Conservation (phyloP, 345 rosid species). For the Camelina sativa region DNA sequence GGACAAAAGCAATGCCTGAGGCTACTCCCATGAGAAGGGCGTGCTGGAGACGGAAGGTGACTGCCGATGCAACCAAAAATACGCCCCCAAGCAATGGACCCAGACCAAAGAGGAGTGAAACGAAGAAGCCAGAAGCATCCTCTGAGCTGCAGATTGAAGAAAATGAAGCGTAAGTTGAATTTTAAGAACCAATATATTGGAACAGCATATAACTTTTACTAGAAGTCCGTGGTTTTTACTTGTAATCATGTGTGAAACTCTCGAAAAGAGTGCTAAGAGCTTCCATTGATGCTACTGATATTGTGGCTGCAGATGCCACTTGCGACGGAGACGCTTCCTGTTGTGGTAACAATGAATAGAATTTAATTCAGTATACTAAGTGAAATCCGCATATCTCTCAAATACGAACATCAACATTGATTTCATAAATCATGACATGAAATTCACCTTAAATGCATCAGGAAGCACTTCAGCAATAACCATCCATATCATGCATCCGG, state of each 20-base stretch:
- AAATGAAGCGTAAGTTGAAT: slow-evolving; percentile 25
- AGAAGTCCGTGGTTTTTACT: slow-evolving; percentile 56
- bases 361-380: slow-evolving; percentile 2
- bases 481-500: slow-evolving; percentile 99
- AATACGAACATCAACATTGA: slow-evolving; percentile 8
- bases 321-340: slow-evolving; percentile 95
- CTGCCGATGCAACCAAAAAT: slow-evolving; percentile 74
- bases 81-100: slow-evolving; percentile 93
- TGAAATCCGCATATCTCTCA: slow-evolving; percentile 16
- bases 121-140: slow-evolving; percentile 97
- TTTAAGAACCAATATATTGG: slow-evolving; percentile 15
- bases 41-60: slow-evolving; percentile 80
- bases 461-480: slow-evolving; percentile 99
- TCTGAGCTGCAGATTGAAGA: slow-evolving; percentile 70
- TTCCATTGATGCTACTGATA: slow-evolving; percentile 98
- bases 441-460: slow-evolving; percentile 90
- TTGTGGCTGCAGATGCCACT: slow-evolving; percentile 94
- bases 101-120: slow-evolving; percentile 94
- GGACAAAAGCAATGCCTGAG: slow-evolving; percentile 93
- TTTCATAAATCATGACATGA: slow-evolving; percentile 5
- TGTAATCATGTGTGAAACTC: slow-evolving; percentile 83
- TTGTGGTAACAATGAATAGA: slow-evolving; percentile 33
- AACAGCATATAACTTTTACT: slow-evolving; percentile 21
- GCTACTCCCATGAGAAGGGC: slow-evolving; percentile 95
- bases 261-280: slow-evolving; percentile 81